These are phyloP conservation scores for Stipa capillata DNA, from an alignment of 176 grass and related monocot species.

Conservation along the genomic window DNA sequence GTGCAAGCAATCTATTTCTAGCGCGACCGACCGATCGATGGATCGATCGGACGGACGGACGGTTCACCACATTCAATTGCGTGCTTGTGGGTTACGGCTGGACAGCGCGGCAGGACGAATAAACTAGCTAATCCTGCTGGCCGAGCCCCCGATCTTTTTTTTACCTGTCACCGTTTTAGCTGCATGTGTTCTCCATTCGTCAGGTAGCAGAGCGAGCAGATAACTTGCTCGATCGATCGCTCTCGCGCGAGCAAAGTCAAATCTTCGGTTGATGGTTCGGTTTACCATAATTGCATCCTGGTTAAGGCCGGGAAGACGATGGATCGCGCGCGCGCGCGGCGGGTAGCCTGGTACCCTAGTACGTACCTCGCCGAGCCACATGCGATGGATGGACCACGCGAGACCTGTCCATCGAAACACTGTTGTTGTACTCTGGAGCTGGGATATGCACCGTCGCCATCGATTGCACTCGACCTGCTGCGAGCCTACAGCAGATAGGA, in stretches of 20 bases:
- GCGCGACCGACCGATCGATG: neutral
- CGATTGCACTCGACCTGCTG: neutral
- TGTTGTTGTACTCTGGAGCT: neutral
- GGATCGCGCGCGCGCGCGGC: neutral
- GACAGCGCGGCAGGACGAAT: constrained; percentile 11
- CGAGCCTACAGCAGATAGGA: neutral
- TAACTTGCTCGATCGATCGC: neutral
- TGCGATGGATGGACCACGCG: neutral
- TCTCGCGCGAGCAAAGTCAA: constrained; percentile 40
- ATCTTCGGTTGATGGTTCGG: constrained; percentile 30
- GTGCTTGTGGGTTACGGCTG: constrained; percentile 20
- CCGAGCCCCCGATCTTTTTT: neutral
- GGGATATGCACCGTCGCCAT: constrained; percentile 18
- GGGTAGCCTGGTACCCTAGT: neutral
- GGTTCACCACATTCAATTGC: constrained; percentile 10
- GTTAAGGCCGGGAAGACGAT: constrained; percentile 1
- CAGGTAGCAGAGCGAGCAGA: too few relatives aligned
- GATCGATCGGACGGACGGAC: constrained; percentile 3
- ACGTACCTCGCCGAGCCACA: constrained; percentile 21
- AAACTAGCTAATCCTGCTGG: neutral
- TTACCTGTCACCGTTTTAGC: too few relatives aligned
- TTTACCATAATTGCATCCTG: constrained; percentile 25
- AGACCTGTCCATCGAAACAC: neutral
- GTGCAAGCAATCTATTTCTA: constrained; percentile 9
- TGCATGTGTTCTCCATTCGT: neutral